Base-by-base conservation (phyloP, 148 eudicot species). In the Rhododendron griersonianum region DNA sequence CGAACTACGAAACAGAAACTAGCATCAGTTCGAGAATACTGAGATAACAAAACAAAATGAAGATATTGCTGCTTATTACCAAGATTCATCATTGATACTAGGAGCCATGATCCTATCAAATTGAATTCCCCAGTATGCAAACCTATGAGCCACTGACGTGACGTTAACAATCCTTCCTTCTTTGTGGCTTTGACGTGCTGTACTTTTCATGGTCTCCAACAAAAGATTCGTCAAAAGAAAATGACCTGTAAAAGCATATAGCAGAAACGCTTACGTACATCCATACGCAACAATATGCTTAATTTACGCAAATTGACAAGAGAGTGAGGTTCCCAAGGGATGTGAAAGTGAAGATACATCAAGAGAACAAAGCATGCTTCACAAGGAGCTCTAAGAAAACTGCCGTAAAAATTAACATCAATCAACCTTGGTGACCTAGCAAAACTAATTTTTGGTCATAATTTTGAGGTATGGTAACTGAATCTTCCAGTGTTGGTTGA, bases 121-220 rank as follows among this genome's bases (percentile, higher is more conserved):
- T 81, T 87, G 89, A 67, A 96, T 91, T 84, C 99, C 95, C 8
- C 83, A n/a, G 63, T 91, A 94, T 13, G 92, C 85, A 87, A 89
- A 93, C 11, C 90, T 84, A 85, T 96, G 96, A 25, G 88, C 92
- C 80, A 80, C 91, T 76, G 99, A 96, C 57, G 98, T 86, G 82
- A 96, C 94, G 90, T 61, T 93, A 47, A 95, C 94, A 81, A 96
- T 94, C 89, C 98, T 92, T 87, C 99, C 98, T 92, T 96, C 98
- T 79, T 71, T 91, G 33, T 87, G 87, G 88, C 93, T 91, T 87
- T 90, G 92, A 18, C 78, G 51, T n/a, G 93, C 92, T 21, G 99
- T 94, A 84, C 85, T 91, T 88, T 94, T 96, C 99, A 96, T 90
- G 45, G 85, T 92, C 53, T 96, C 95, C 91, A 96, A 81, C 87